Conservation (phyloP, 2,329 filamentous ascomycete genomes). For the Onygenales sp. region DNA sequence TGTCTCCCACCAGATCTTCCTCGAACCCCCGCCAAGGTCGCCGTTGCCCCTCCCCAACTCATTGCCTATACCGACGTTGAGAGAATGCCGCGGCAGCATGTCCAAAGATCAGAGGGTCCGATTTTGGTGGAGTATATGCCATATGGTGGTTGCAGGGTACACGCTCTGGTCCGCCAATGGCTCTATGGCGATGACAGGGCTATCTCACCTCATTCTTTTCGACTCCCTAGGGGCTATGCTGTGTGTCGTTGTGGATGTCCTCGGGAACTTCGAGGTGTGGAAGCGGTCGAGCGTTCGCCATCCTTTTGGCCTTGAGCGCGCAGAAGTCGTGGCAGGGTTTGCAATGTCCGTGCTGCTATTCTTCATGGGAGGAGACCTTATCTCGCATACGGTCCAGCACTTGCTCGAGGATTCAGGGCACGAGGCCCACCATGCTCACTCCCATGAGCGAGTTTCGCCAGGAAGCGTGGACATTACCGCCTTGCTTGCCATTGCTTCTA, state of each 20-base stretch:
- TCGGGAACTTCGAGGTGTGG: conserved; percentile 97
- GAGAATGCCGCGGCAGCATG: conserved; percentile 84
- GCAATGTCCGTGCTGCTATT: conserved; percentile 91
- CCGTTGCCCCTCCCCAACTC: conserved; percentile 85
- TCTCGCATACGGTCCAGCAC: conserved; percentile 89
- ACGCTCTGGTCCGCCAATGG: conserved; percentile 80
- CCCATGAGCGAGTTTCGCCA: conserved; percentile 57
- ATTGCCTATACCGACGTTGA: conserved; percentile 79
- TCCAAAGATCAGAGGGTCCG: conserved; percentile 75
- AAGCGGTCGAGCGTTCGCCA: conserved; percentile 84
- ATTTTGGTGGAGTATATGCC: conserved; percentile 81
- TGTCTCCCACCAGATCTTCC: conserved; percentile 93
- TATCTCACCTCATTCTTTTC: conserved; percentile 90
- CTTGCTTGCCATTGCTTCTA: conserved; percentile 71
- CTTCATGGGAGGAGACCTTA: conserved; percentile 94
- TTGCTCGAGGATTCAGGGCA: conserved; percentile 72
- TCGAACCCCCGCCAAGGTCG: conserved; percentile 76
- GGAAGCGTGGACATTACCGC: conserved; percentile 76
- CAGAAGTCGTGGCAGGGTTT: conserved; percentile 89
- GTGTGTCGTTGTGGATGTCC: conserved; percentile 84
- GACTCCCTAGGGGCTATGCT: conserved; percentile 87
- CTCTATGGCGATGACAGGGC: conserved; percentile 79
- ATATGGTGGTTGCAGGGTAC: conserved; percentile 71
- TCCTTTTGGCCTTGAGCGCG: conserved; percentile 83
- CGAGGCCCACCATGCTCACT: conserved; percentile 60